Conservation (phyloP, 2,329 filamentous ascomycete genomes). For the Diaporthe amygdali region DNA sequence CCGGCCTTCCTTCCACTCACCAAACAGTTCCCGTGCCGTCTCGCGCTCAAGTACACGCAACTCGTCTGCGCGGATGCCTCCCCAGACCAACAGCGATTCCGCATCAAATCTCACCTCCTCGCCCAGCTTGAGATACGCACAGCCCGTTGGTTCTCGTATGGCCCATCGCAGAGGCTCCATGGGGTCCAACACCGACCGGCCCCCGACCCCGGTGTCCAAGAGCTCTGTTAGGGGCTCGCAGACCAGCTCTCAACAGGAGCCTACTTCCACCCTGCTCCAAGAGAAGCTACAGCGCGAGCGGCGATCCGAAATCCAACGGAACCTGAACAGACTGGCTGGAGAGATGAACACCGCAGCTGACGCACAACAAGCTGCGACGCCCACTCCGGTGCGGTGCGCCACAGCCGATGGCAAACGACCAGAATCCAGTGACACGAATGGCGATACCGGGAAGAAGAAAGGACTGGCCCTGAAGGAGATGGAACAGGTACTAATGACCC, state of each 20-base stretch:
- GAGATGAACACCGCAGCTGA: conserved; percentile 47
- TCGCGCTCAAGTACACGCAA: conserved; percentile 53
- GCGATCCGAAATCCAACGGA: conserved; percentile 52
- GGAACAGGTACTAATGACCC: conserved; percentile 58
- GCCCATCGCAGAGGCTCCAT: conserved; percentile 44
- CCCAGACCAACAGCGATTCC: conserved; percentile 48
- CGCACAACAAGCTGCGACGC: conserved; percentile 41
- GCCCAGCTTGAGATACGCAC: conserved; percentile 40
- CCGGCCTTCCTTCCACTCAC: conserved; percentile 15
- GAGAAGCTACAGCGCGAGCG: conserved; percentile 60
- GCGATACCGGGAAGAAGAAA: conserved; percentile 51
- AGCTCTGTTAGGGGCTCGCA: conserved; percentile 45
- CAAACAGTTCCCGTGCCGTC: conserved; percentile 15
- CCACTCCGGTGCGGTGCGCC: conserved; percentile 44
- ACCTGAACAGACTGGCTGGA: conserved; percentile 41
- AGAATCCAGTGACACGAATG: conserved; percentile 45
- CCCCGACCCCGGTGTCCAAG: conserved; percentile 46
- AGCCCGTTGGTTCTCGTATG: conserved; percentile 36
- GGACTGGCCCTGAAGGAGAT: conserved; percentile 70
- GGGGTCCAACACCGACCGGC: conserved; percentile 39
- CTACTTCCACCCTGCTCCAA: conserved; percentile 56
- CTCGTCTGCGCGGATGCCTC: conserved; percentile 45
- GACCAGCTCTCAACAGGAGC: conserved; percentile 38
- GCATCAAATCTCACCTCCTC: conserved; percentile 45
- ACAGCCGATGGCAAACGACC: conserved; percentile 44